Base-by-base conservation (phyloP, 1,284 basidiomycete genomes). In the Trichosporon inkin region DNA sequence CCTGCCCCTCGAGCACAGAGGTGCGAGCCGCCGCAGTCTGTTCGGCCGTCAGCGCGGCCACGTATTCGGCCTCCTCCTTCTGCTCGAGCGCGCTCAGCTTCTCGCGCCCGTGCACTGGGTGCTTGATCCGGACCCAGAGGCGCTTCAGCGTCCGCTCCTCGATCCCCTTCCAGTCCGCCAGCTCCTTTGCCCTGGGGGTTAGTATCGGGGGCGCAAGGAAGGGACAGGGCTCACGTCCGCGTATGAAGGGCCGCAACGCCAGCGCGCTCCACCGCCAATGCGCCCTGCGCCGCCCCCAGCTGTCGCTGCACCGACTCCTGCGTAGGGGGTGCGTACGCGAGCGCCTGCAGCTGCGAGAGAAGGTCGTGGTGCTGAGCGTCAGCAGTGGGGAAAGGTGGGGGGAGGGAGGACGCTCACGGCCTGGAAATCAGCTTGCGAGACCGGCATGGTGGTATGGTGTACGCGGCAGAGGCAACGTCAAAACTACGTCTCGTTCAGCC, bases 41-140 rank as follows among this genome's bases (percentile, higher is more conserved):
- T 51, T 68, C 65, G 20, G 61, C 51, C 14, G 49, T 53, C 17
- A 71, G 55, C n/a, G 61, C 67, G 3, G 62, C 62, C 24, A 67
- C 22, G 41, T 71, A 69, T 44, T 68, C 64, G 19, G 57, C 57
- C 59, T 69, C 64, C 57, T 67, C 68, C 54, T 67, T 66, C 28
- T 62, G 55, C 56, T 65, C 65, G 53, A 60, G 63, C 41, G 47
- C 49, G 10, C 40, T 17, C 6, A 69, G 58, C 3, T 20, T 40
- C 36, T 62, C 53, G 20, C 49, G 55, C 24, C 55, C 44, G 13
- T 53, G 28, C 11, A 35, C 53, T 0, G 67, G 67, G 54, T 67
- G 62, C 32, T 58, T 61, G 55, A 68, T 57, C 51, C 61, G 60
- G 34, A 62, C 62, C 67, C 65, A 66, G 6, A 66, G 41, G 1